Evolutionary conservation across 2,329 filamentous ascomycete species (phyloP), one percentile per base, ranked within the genome.

Genomic region (Pestalotiopsis sp.): DNA sequence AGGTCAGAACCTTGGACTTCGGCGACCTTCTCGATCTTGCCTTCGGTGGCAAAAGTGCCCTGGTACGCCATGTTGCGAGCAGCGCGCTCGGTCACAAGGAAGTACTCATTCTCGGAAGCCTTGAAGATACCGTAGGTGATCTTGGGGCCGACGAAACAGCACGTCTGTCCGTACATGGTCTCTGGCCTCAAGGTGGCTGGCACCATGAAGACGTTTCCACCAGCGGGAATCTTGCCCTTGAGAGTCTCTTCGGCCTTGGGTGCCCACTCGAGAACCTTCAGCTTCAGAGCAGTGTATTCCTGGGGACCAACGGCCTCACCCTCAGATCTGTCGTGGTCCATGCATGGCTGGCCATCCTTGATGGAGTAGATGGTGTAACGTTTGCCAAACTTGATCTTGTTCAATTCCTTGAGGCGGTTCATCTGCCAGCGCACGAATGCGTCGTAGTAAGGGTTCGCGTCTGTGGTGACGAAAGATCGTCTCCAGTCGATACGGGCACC

Each of bases 121-220:
- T 93, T 93, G 86, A 93, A 98, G 71, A 99, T 83, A 65, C 95
- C 95, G 77, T 99, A 99, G 59, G 86, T 89, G 76, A 98, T 92
- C 78, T 92, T 93, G 11, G 96, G 95, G 3, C 94, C 93, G 62
- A 99, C 93, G 75, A 98, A 99, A 80, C 95, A 97, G 83, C 93
- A 97, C 4, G 91, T 97, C 82, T 98, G 96, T 56, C 97, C 97
- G 79, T 98, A 99, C 95, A 99, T 98, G 45, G 96, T 99, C 85
- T 99, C 96, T 2, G 96, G 94, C 71, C 96, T 89, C 70, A 99
- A 87, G 67, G 96, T 98, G 17, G 96, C 96, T 13, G 96, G 93
- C 13, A 98, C 90, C 76, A 98, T 92, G 84, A 92, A 98, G 68
- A 98, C 91, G 70, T 92, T 92, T 60, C 93, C 91, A 72, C 88